A percentile compares a stretch with the other conserved stretches of the same genome.
Evolutionary conservation across 805 yeast genomes (phyloP).

Genomic region (Metschnikowia shivogae): DNA sequence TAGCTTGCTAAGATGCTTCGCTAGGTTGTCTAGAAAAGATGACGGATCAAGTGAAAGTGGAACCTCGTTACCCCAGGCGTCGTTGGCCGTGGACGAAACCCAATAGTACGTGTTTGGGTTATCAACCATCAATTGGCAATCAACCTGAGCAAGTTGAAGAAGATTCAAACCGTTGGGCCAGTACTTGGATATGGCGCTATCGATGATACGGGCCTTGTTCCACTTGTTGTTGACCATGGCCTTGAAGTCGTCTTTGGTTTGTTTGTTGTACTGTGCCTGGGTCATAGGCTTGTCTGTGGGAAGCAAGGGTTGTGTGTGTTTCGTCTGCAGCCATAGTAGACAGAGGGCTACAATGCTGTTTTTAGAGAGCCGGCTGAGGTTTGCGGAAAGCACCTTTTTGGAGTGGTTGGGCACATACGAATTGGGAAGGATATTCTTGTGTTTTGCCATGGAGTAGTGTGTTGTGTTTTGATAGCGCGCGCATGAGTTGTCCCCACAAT

Average conservation of each 20-base stretch:
- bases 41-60: conserved; percentile 47
- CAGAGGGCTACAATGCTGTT: conserved; percentile 29
- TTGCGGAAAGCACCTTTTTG: conserved; percentile 16
- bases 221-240: conserved; percentile 14
- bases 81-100: conserved; percentile 45
- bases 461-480: conserved; percentile 4
- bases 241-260: conserved; percentile 10
- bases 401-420: conserved; percentile 34
- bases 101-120: conserved; percentile 47
- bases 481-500: not conserved
- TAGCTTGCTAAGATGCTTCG: conserved; percentile 45
- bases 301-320: conserved; percentile 20
- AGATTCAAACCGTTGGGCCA: conserved; percentile 59
- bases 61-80: conserved; percentile 27
- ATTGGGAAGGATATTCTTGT: conserved; percentile 34
- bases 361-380: conserved; percentile 30
- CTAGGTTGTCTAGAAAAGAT: conserved; percentile 45
- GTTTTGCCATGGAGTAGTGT: conserved; percentile 9
- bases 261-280: conserved; percentile 8
- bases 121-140: conserved; percentile 60
- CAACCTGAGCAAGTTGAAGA: conserved; percentile 66
- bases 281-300: conserved; percentile 5
- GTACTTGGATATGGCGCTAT: conserved; percentile 43
- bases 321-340: conserved; percentile 32
- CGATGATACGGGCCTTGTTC: conserved; percentile 35